phyloP scores from a whole-genome alignment of 345 rosid species.

The Camelina laxa region DNA sequence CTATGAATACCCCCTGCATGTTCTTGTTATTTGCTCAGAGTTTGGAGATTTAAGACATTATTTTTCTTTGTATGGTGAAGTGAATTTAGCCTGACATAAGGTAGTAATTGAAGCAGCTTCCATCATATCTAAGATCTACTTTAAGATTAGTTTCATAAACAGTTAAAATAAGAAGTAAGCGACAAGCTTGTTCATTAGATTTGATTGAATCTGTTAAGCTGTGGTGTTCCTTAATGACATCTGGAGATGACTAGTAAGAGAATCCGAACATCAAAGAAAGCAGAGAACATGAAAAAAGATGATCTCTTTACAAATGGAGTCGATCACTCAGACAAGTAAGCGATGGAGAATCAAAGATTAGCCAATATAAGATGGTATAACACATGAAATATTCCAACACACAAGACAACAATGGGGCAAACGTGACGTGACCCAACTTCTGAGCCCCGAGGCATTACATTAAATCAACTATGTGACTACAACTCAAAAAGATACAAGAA shows the following conservation, averaged over 20 bases:
- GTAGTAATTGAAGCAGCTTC: neutral
- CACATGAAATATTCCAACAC: constrained; percentile 8
- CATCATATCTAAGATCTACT: neutral
- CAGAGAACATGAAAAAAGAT: neutral
- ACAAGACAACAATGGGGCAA: constrained; percentile 1
- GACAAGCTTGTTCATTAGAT: neutral
- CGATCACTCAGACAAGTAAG: no score
- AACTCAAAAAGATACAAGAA: neutral
- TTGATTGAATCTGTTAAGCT: neutral
- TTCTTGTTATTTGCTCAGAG: constrained; percentile 1
- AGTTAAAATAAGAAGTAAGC: neutral
- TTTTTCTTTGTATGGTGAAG: neutral
- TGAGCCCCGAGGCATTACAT: neutral
- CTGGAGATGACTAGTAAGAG: neutral
- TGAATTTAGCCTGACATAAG: neutral
- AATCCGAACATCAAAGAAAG: neutral
- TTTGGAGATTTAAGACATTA: neutral
- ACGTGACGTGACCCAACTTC: neutral
- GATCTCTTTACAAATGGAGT: neutral
- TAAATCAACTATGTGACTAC: neutral
- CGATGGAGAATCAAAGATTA: neutral
- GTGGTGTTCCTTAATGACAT: neutral
- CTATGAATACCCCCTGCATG: neutral
- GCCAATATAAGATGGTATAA: neutral
- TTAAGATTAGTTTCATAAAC: neutral